Percentiles rank a stretch among this genome's conserved stretches.
Conservation (phyloP, 1,284 basidiomycete genomes). For the Vanrija sp. region DNA sequence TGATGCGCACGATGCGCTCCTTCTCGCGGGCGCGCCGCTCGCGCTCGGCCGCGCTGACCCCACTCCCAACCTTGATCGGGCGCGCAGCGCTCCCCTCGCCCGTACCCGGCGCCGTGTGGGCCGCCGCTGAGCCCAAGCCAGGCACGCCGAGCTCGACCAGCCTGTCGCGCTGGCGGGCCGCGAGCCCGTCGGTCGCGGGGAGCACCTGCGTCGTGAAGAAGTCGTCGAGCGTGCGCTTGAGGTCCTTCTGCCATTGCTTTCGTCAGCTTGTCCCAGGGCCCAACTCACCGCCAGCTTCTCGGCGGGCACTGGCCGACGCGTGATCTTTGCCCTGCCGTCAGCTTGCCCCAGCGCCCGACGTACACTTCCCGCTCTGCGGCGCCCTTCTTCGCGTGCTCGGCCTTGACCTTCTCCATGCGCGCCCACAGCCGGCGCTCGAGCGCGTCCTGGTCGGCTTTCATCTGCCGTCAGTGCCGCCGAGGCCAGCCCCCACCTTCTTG, state of each 20-base stretch:
- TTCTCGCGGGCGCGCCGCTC: conserved; percentile 6
- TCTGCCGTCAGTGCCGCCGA: conserved; percentile 22
- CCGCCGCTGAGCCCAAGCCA: conserved; percentile 24
- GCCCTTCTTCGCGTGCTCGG: conserved; percentile 28
- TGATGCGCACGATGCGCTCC: conserved; percentile 33
- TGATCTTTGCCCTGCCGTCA: conserved; percentile 29
- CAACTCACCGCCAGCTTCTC: conserved; percentile 31
- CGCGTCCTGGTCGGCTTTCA: conserved; percentile 43
- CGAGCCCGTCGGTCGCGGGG: conserved; percentile 33
- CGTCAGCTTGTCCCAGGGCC: neutral
- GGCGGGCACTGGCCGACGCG: conserved; percentile 26
- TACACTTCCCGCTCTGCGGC: conserved; percentile 38
- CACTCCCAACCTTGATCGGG: neutral
- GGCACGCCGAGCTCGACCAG: conserved; percentile 38
- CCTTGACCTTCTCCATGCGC: conserved; percentile 40
- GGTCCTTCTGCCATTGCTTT: conserved; percentile 27
- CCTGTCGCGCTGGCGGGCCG: conserved; percentile 25
- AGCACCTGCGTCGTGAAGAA: conserved; percentile 31
- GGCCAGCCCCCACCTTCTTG: conserved; percentile 25
- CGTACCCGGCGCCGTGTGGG: neutral
- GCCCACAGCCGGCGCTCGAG: conserved; percentile 42
- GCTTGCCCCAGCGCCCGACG: conserved; percentile 4
- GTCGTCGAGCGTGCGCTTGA: conserved; percentile 15
- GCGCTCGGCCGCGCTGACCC: neutral
- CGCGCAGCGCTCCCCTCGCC: neutral